Evolutionary conservation across 2,329 filamentous ascomycete species (phyloP), one percentile per base, ranked within the genome.

Genomic region (Davidsoniella virescens): DNA sequence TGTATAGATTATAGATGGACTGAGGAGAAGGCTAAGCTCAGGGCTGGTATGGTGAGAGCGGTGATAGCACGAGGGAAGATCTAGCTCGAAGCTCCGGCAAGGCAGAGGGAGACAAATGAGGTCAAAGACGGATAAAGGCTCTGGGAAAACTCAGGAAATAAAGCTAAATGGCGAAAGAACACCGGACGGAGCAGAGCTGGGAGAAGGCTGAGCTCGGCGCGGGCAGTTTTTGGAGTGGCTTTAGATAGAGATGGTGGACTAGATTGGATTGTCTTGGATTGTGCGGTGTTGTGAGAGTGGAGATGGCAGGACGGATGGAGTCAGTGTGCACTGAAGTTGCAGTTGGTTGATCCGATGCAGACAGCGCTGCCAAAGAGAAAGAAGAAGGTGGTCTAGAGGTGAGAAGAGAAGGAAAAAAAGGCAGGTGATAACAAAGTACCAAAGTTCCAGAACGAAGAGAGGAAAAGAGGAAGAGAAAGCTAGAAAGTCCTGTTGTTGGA

Each of bases 1-100:
- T 73, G 65, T 26, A 44, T 44, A 29, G 25, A 41, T 23, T 26
- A 44, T 44, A 29, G 29, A 9, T 33, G 12, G 29, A 33, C 9
- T 33, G 29, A 33, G 25, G 25, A 29, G 29, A 33, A 33, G 29
- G 29, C 20, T 29, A 33, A 12, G 29, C 20, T 29, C n/a, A 14
- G 20, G 20, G 25, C 20, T 16, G 26, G 12, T 49, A 43, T 18
- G 17, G 40, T 17, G 18, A 12, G 25, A 33, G 48, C 25, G 50
- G 26, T 17, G 25, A 48, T 38, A 18, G 37, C 14, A 40, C 39
- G 17, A 9, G 20, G 26, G 10, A 23, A 42, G 14, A 38, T 23
- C 29, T 37, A 10, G 29, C 9, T 36, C 6, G 20, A 23, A 45
- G 44, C 10, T 23, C 29, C 39, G 29, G 29, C 29, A 33, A 33